Conservation (phyloP, 306 rosid species). For the Trichosanthes truncata region DNA sequence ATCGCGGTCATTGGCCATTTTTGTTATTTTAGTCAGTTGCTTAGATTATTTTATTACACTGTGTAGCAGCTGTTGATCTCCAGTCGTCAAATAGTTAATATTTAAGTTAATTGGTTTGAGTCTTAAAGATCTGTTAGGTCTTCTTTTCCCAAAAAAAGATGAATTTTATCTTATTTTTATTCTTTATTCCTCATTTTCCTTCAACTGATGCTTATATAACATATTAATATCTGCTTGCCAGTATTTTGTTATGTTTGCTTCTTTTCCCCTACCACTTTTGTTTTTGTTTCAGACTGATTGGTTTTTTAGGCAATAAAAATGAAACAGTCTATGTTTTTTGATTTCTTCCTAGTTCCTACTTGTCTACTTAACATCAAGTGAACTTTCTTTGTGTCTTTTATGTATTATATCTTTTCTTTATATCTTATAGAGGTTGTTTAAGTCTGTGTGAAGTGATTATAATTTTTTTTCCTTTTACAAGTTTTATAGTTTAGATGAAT, state of each 20-base stretch:
- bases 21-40: not conserved
- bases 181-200: not conserved
- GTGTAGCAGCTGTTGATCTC: not conserved
- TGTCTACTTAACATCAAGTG: not conserved
- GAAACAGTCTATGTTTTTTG: not conserved
- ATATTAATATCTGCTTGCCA: not conserved
- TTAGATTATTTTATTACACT: not conserved
- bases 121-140: not conserved
- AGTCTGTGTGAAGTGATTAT: not conserved
- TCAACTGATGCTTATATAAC: not conserved
- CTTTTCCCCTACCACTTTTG: not conserved
- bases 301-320: not conserved
- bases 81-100: not conserved
- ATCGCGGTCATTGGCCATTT: not conserved
- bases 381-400: not conserved
- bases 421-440: not conserved
- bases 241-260: not conserved
- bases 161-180: not conserved
- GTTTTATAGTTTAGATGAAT: not conserved
- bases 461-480: not conserved
- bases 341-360: not conserved
- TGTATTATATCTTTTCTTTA: not conserved
- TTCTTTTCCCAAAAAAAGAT: not conserved
- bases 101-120: not conserved
- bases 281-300: not conserved